Percentiles rank a stretch among this genome's conserved stretches.
Conservation (phyloP, 257 asterid species). For the Paulownia fortunei region DNA sequence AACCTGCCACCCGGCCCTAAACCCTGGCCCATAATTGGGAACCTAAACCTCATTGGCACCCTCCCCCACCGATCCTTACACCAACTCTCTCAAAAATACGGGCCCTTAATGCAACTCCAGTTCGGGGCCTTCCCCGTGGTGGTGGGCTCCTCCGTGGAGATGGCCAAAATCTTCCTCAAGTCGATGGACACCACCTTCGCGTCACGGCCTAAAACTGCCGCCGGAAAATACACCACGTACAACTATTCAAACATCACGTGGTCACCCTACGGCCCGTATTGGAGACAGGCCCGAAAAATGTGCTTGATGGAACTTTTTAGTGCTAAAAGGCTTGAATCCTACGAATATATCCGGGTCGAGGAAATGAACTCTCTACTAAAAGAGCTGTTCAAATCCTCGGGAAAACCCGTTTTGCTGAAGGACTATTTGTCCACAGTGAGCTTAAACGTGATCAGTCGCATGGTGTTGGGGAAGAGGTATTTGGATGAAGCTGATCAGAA, state of each 20-base stretch:
- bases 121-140: slow-evolving; percentile 54
- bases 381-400: slow-evolving; percentile 17
- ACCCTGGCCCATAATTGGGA: slow-evolving; percentile 66
- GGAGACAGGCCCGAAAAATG: slow-evolving; percentile 61
- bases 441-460: slow-evolving; percentile 53
- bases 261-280: slow-evolving; percentile 72
- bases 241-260: slow-evolving; percentile 60
- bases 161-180: slow-evolving; percentile 49
- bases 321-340: slow-evolving; percentile 47
- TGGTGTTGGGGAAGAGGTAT: slow-evolving; percentile 50
- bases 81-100: slow-evolving; percentile 55
- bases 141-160: slow-evolving; percentile 57
- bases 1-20: slow-evolving; percentile 63
- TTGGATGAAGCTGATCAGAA: slow-evolving; percentile 1
- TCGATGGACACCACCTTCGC: slow-evolving; percentile 56
- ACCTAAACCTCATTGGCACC: slow-evolving; percentile 57
- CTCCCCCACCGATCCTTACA: slow-evolving; percentile 58
- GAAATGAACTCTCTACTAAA: slow-evolving; percentile 41
- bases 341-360: slow-evolving; percentile 57
- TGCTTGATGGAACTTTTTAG: slow-evolving; percentile 57
- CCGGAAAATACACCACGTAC: slow-evolving; percentile 59
- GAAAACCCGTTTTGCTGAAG: slow-evolving; percentile 29
- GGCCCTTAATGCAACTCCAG: slow-evolving; percentile 53
- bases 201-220: slow-evolving; percentile 53
- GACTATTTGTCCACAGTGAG: slow-evolving; percentile 47